phyloP scores from a whole-genome alignment of 805 yeast genomes.

The Candida xyloterini region DNA sequence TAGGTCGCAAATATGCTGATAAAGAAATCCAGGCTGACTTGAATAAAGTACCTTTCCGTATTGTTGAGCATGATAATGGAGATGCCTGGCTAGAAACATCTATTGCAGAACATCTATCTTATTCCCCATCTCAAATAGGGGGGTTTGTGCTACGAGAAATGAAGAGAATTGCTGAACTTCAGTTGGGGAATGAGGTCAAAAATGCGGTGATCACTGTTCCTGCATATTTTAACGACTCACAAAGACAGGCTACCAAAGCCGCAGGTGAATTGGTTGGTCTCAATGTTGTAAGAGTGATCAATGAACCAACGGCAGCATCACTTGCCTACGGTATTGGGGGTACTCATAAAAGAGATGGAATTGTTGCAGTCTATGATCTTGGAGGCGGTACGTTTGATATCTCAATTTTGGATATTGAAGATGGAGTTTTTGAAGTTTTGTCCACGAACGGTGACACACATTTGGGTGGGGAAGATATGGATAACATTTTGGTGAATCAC shows the following conservation, averaged over 20 bases:
- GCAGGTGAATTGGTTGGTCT: slow-evolving; percentile 95
- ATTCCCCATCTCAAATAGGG: slow-evolving; percentile 95
- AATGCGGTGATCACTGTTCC: slow-evolving; percentile 91
- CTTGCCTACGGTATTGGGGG: slow-evolving; percentile 84
- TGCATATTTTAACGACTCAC: slow-evolving; percentile 85
- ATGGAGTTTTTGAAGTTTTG: slow-evolving; percentile 95
- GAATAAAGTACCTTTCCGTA: slow-evolving; percentile 84
- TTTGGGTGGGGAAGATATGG: slow-evolving; percentile 89
- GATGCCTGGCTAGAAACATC: slow-evolving; percentile 93
- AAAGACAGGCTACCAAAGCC: slow-evolving; percentile 88
- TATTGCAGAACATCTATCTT: slow-evolving; percentile 61
- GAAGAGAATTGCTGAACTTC: slow-evolving; percentile 91
- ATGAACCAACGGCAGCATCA: slow-evolving; percentile 91
- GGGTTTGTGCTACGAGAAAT: slow-evolving; percentile 89
- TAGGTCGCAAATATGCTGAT: slow-evolving; percentile 90
- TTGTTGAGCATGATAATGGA: slow-evolving; percentile 85
- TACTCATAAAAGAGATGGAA: slow-evolving; percentile 50
- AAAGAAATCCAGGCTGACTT: slow-evolving; percentile 87
- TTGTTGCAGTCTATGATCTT: slow-evolving; percentile 90
- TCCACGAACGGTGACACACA: slow-evolving; percentile 94
- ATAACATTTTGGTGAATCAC: slow-evolving; percentile 76
- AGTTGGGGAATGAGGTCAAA: slow-evolving; percentile 72
- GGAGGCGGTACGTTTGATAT: slow-evolving; percentile 99
- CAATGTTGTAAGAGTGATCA: slow-evolving; percentile 79
- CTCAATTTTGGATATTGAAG: slow-evolving; percentile 91